Conservation (phyloP, 352 stramenopile species). For the Pythium sp. region DNA sequence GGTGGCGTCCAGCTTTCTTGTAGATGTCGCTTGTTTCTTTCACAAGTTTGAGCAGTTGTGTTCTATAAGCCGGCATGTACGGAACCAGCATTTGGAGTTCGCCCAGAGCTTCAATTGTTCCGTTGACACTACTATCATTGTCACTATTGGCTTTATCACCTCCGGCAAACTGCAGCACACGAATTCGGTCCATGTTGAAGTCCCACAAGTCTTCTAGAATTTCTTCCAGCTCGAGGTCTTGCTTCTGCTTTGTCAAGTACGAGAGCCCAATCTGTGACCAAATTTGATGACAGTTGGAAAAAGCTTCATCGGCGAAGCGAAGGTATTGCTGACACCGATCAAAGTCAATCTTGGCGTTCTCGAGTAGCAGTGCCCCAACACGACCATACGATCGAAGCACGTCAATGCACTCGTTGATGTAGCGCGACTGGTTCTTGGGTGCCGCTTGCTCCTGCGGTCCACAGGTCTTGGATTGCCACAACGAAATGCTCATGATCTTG, state of each 20-base stretch:
- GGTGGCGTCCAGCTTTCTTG: conserved; percentile 26
- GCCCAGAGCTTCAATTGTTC: conserved; percentile 51
- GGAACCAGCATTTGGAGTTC: conserved; percentile 75
- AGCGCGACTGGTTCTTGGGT: conserved; percentile 23
- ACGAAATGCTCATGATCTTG: conserved; percentile 59
- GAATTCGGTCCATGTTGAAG: conserved; percentile 64
- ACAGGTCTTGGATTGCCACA: conserved; percentile 32
- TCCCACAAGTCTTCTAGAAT: conserved; percentile 80
- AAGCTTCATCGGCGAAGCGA: conserved; percentile 46
- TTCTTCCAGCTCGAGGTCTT: conserved; percentile 63
- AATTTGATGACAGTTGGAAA: conserved; percentile 42
- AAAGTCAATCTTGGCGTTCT: conserved; percentile 46
- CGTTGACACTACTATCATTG: neutral
- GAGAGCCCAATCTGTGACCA: conserved; percentile 68
- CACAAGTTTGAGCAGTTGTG: conserved; percentile 46
- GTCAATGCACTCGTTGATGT: conserved; percentile 65
- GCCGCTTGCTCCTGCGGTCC: neutral
- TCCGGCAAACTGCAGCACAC: conserved; percentile 38
- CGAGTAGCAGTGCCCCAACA: conserved; percentile 58
- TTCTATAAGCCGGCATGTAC: conserved; percentile 49
- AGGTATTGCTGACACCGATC: conserved; percentile 58
- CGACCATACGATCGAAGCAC: conserved; percentile 72
- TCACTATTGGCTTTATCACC: conserved; percentile 10
- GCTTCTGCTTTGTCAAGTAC: conserved; percentile 63
- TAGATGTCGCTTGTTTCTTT: conserved; percentile 51